Evolutionary conservation across 2,329 filamentous ascomycete species (phyloP).

Genomic region (Venturiaceae sp.): DNA sequence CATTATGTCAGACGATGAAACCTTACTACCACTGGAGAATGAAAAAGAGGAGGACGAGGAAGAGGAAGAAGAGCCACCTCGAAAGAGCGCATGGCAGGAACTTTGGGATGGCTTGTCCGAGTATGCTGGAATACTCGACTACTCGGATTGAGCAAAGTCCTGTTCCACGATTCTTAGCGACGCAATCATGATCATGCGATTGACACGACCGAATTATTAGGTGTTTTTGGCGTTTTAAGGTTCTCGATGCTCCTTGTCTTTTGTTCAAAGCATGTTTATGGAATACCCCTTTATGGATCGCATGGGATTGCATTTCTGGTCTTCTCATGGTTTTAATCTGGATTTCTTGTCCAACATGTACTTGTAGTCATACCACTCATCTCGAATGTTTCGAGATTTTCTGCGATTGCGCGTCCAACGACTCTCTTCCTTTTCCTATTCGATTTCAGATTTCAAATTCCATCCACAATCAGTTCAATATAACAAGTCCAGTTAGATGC

Average conservation of each 20-base stretch:
- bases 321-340: not conserved
- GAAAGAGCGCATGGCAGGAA: constrained; percentile 10
- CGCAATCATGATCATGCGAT: not conserved
- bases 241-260: not conserved
- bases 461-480: too few species aligned
- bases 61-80: not conserved
- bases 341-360: not conserved
- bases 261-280: not conserved
- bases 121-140: constrained; percentile 7
- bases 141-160: not conserved
- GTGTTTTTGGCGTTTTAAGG: not conserved
- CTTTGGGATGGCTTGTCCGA: constrained; percentile 9
- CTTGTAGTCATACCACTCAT: not conserved
- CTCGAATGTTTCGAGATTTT: too few species aligned
- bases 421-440: too few species aligned
- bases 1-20: not conserved
- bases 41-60: not conserved
- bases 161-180: not conserved
- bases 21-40: not conserved
- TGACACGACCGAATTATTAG: not conserved
- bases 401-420: too few species aligned
- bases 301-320: not conserved
- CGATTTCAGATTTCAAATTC: too few species aligned
- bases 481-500: too few species aligned
- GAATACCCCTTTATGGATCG: not conserved